Evolutionary conservation across 495 filamentous ascomycete species (phyloP), one percentile per base, ranked within the genome.

Genomic region (Penicillium robsamsonii): DNA sequence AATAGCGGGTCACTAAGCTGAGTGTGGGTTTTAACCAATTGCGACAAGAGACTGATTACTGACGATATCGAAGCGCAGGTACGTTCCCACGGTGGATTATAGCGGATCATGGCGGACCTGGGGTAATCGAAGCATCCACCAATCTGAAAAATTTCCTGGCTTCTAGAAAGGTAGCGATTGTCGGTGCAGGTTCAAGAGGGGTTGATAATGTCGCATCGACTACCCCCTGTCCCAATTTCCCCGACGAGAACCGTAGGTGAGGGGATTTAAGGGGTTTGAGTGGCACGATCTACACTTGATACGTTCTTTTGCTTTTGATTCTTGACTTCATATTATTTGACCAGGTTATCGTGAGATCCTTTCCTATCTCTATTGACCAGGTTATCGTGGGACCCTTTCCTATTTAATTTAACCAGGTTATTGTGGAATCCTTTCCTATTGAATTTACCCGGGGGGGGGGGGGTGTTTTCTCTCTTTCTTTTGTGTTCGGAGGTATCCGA

Each of bases 31-130:
- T 9, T 25, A 62, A 56, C 63, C 66, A 69, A 69, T 69, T 60
- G 64, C 66, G 66, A 69, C 66, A 69, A 64, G 63, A 24, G 40
- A 25, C 56, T 38, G 59, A 53, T 53, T 50, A 61, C 56, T 66
- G 66, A 69, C 63, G 66, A 69, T 69, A 69, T 69, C 60, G 53
- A 59, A 47, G 66, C 66, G 66, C 66, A 68, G 66, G 66, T 68
- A 68, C 66, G 60, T 61, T 58, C 42, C 22, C 22, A 42, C 40
- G 42, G 57, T 53, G 38, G 17, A 20, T 18, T 22, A 10, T 22
- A 12, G 18, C 17, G 38, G 38, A 41, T 52, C 45, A 42, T 38
- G 29, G 57, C 54, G 56, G 66, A 67, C 63, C 66, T 69, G 66
- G 66, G 66, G 66, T 69, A 69, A 69, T 51, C 30, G 31, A 43